Evolutionary conservation across 1,139 yeast species (phyloP), one percentile per base, ranked within the genome.

Genomic region (Taphrina sp.): DNA sequence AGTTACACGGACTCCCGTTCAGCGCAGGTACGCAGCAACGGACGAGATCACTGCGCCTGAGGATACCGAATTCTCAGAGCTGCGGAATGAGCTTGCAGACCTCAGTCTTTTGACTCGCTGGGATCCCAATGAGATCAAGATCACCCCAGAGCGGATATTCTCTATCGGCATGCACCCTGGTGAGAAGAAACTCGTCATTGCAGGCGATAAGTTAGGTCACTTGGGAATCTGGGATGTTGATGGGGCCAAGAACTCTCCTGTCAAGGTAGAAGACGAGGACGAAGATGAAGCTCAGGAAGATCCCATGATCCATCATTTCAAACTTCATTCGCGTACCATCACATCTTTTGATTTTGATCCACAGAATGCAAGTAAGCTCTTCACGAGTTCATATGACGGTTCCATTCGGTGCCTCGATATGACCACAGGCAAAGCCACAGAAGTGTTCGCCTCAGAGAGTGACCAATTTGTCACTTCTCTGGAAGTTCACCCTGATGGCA

Each of bases 181-280:
- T 0, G 69, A 68, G 1, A 81, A 82, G 62, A 75, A 85, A 61
- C 67, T 92, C 2, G 75, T 88, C 1, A 68, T 86, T 39, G 96
- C 90, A 0, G 97, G 96, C 46, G 97, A 92, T 69, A 86, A 89
- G 19, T 72, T 74, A 16, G 97, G 97, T 4, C 78, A 82, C 61
- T 70, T 89, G 51, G 96, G 96, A 0, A 75, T 90, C n/a, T 92
- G 96, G 96, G 82, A 90, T 37, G 83, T 85, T 1, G 81, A 80
- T 61, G 56, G 58, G 8, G 8, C 46, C 28, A 34, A 24, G 26
- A 28, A 44, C 19, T 17, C 24, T 17, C 35, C 16, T 10, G 19
- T 16, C 19, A 41, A 36, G n/a, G 36, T 8, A 14, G 60, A 56
- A 3, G 66, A 72, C 1, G 76, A 72, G 4, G 80, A 76, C 37